Evolutionary conservation across 1,284 basidiomycete genomes (phyloP).

Genomic region (Pterulicium gracile): DNA sequence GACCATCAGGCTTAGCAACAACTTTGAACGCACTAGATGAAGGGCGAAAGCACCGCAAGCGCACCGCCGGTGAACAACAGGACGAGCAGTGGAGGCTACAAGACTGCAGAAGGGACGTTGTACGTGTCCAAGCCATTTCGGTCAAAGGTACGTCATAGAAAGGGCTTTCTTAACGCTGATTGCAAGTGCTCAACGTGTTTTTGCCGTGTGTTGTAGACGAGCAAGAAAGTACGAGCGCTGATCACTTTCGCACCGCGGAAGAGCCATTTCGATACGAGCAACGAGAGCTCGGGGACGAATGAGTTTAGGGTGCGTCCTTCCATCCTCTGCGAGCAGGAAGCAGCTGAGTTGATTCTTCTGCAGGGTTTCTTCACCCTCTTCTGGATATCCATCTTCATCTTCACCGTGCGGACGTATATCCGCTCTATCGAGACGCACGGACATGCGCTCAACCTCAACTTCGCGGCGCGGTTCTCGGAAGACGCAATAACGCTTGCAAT

Average conservation of each 20-base stretch:
- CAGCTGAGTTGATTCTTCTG: not conserved
- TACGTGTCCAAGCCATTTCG: slow-evolving; percentile 69
- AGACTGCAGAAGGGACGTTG: slow-evolving; percentile 52
- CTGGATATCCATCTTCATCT: slow-evolving; percentile 81
- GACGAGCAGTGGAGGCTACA: slow-evolving; percentile 34
- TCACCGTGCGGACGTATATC: slow-evolving; percentile 70
- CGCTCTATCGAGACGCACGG: slow-evolving; percentile 70
- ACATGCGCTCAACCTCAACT: slow-evolving; percentile 69
- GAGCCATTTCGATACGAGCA: slow-evolving; percentile 76
- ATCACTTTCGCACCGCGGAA: slow-evolving; percentile 79
- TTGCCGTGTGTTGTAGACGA: slow-evolving; percentile 24
- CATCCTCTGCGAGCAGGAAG: slow-evolving; percentile 4
- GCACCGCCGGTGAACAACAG: not conserved
- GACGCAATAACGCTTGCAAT: slow-evolving; percentile 80
- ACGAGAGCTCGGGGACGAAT: slow-evolving; percentile 63
- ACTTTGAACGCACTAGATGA: no score
- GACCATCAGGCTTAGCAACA: no score
- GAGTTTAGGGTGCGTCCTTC: slow-evolving; percentile 69
- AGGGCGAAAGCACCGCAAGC: no score
- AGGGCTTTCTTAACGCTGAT: no score
- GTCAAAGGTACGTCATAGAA: slow-evolving; percentile 23
- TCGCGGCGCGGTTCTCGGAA: slow-evolving; percentile 82
- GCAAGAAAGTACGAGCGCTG: slow-evolving; percentile 63
- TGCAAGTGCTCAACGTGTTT: no score
- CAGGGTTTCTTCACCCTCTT: slow-evolving; percentile 91